A percentile compares a stretch with the other conserved stretches of the same genome.
These are phyloP conservation scores for Pseudocercospora cruenta DNA, from an alignment of 2,329 filamentous ascomycete genomes.

Conservation along the genomic window DNA sequence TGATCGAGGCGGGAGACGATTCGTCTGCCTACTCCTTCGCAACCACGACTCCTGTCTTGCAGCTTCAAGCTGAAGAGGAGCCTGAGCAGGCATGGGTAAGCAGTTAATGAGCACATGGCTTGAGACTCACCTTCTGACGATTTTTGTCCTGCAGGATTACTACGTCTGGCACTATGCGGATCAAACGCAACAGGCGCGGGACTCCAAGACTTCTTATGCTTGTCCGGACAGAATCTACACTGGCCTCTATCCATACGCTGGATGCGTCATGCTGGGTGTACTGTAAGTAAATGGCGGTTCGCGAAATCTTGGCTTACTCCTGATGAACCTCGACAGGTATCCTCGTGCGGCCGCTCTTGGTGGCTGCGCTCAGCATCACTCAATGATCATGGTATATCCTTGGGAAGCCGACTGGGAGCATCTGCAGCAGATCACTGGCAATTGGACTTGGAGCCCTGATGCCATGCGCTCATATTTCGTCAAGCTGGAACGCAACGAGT, in stretches of 20 bases:
- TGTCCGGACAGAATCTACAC: slow-evolving; percentile 52
- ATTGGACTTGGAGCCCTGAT: slow-evolving; percentile 59
- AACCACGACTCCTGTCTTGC: slow-evolving; percentile 60
- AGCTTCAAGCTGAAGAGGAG: slow-evolving; percentile 59
- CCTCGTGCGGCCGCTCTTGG: slow-evolving; percentile 60
- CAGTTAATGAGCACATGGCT: not conserved
- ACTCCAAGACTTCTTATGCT: slow-evolving; percentile 52
- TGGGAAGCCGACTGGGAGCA: slow-evolving; percentile 62
- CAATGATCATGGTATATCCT: slow-evolving; percentile 63
- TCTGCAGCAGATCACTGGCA: slow-evolving; percentile 62
- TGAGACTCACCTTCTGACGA: not conserved
- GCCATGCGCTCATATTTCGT: slow-evolving; percentile 63
- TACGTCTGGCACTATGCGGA: slow-evolving; percentile 66
- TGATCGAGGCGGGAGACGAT: slow-evolving; percentile 65
- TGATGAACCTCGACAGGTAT: slow-evolving; percentile 48
- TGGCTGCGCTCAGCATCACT: slow-evolving; percentile 61
- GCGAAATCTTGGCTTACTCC: not conserved
- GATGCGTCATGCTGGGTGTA: slow-evolving; percentile 57
- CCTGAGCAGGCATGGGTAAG: slow-evolving; percentile 56
- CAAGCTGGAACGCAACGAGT: slow-evolving; percentile 58
- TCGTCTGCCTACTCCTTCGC: slow-evolving; percentile 52
- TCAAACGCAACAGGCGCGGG: slow-evolving; percentile 55
- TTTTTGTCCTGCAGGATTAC: slow-evolving; percentile 48
- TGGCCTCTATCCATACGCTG: slow-evolving; percentile 57
- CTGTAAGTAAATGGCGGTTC: slow-evolving; percentile 31